These are phyloP conservation scores for Asterophora lycoperdoides DNA, from an alignment of 768 basidiomycete genomes.

Conservation along the genomic window DNA sequence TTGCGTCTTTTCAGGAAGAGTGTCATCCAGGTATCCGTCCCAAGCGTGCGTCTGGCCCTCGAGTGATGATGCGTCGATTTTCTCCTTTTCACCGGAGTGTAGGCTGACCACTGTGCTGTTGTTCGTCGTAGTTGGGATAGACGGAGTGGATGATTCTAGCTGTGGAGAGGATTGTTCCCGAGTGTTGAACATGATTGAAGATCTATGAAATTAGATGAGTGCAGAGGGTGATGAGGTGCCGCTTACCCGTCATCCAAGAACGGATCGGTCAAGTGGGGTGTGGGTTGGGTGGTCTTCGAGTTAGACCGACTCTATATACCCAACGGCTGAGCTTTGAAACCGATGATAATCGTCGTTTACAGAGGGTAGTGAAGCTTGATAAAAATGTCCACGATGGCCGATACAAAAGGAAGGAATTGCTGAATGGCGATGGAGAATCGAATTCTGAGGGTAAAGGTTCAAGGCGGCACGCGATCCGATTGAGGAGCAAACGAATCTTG, in stretches of 20 bases:
- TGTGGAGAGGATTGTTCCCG: background rate
- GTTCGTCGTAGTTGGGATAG: background rate
- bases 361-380: background rate
- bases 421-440: background rate
- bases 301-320: background rate
- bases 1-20: slow-evolving; percentile 47
- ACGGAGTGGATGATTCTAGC: background rate
- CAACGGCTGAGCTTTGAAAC: too few relatives aligned
- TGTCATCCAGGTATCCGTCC: slow-evolving; percentile 49
- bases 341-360: background rate
- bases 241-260: slow-evolving; percentile 47
- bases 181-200: slow-evolving; percentile 58
- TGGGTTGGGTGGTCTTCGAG: background rate
- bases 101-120: slow-evolving; percentile 11
- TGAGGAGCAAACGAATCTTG: background rate
- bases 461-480: background rate
- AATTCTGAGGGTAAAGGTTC: background rate
- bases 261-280: slow-evolving; percentile 32
- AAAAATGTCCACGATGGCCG: background rate
- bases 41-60: slow-evolving; percentile 36
- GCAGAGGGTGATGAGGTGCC: background rate
- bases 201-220: slow-evolving; percentile 11
- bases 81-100: slow-evolving; percentile 11
- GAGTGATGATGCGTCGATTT: slow-evolving; percentile 8
- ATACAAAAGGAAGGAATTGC: background rate